Evolutionary conservation across 768 basidiomycete genomes (phyloP), one percentile per base, ranked within the genome.

Genomic region (Lactifluus hygrophoroides): DNA sequence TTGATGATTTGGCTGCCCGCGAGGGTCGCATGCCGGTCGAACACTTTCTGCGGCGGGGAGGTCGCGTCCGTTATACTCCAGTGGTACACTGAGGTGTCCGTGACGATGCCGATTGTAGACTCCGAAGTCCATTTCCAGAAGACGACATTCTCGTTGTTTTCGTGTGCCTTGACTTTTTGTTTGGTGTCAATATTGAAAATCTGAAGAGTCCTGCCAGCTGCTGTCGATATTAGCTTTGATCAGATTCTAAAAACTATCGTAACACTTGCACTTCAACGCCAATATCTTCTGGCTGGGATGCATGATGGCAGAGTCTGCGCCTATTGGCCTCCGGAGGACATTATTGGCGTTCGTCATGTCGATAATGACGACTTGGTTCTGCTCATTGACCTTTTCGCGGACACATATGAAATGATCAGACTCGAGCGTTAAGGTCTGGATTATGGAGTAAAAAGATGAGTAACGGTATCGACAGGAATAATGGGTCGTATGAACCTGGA

Each of bases 91-190:
- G 93, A 80, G 0, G 88, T 79, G 59, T 97, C 94, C 28, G 95
- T 97, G 67, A 97, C 96, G 75, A 98, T 81, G 67, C 96, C 96
- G 61, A 99, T 86, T 28, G 88, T 88, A 17, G 84, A 82, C 61
- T 92, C 87, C 47, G 86, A 88, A 38, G 97, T 84, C 96, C 96
- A 99, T 71, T 96, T 97, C 96, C 96, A 99, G 74, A 96, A 99
- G 25, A 92, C 85, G 52, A 96, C 80, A 69, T 99, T 95, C 69
- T 97, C 94, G 69, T 83, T 88, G 77, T 86, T 96, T 60, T 85
- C 77, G 69, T 98, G 93, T 27, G 94, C 90, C 69, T 95, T 95
- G 73, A 99, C 90, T 77, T 98, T 98, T 70, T 89, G 86, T 77
- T 98, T 98, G 10, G 89, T 88, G 65, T 95, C 94, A 65, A 99